Base-by-base conservation (phyloP, 208 protist species). In the Vickermania spadyakhi region DNA sequence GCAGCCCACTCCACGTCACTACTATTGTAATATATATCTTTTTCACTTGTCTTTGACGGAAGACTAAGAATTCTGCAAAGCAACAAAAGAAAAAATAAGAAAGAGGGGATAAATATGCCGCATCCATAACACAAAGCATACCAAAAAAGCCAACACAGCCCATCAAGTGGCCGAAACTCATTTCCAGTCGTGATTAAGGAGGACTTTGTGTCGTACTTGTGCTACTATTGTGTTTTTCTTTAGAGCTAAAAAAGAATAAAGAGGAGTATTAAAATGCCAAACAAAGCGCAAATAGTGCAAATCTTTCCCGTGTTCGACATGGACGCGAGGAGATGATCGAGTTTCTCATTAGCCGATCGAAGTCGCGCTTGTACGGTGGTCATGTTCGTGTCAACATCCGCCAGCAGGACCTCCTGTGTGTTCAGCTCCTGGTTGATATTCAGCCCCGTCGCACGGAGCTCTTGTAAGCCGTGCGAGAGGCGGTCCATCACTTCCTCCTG, bases 221-320 rank as follows among this genome's bases (percentile, higher is more conserved):
- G 7, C 18, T 45, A 7, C 18, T 45, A n/a, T 45, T 45, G 7
- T 45, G 7, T 45, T 45, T 18, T 45, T 45, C 18, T 45, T 18
- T 18, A 45, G 11, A 45, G 18, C 36, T 45, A 18, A 45, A 45
- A 45, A 41, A 83, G 68, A 18, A 82, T 62, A 55, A 84, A 68
- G 31, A 76, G 61, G 26, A 89, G 70, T 25, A 57, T 45, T 3
- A 80, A 42, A 45, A 45, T 45, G 54, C 3, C 11, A 70, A 58
- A 28, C 28, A 59, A 28, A 7, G 51, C 51, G 26, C 68, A 25
- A 66, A 94, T 84, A 4, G 75, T 86, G 68, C 87, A 91, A 26
- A 94, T 75, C 57, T 94, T 94, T 0, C 75, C 76, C 58, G 68
- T 77, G 62, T 89, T 86, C 29, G 87, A 91, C 81, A 94, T 84